Evolutionary conservation across 2,329 filamentous ascomycete genomes (phyloP).

Genomic region (Epichloe sibirici): DNA sequence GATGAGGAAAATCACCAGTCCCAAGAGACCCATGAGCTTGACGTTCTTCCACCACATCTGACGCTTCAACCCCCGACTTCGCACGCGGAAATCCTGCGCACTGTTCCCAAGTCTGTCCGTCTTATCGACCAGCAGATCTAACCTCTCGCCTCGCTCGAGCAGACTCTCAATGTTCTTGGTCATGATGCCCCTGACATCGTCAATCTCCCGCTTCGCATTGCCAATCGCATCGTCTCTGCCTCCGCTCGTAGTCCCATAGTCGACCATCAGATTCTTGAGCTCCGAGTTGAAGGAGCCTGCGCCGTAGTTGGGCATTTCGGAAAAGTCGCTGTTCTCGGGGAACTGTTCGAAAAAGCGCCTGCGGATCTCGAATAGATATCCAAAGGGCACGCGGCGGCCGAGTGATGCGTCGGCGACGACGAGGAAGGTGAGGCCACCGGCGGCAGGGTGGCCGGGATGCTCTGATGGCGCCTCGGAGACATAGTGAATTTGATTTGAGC

Average conservation of each 20-base stretch:
- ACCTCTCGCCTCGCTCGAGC: slow-evolving; percentile 80
- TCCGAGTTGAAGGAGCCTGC: slow-evolving; percentile 76
- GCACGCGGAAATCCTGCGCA: slow-evolving; percentile 79
- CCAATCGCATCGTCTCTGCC: slow-evolving; percentile 70
- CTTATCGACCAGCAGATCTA: slow-evolving; percentile 91
- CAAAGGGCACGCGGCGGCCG: slow-evolving; percentile 82
- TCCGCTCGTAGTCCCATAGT: slow-evolving; percentile 67
- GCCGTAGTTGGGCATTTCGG: slow-evolving; percentile 74
- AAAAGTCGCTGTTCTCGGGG: slow-evolving; percentile 56
- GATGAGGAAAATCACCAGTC: slow-evolving; percentile 52
- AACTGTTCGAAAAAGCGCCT: slow-evolving; percentile 71
- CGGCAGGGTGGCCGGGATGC: slow-evolving; percentile 43
- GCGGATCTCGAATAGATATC: slow-evolving; percentile 83
- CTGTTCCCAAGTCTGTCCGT: slow-evolving; percentile 83
- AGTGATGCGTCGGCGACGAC: slow-evolving; percentile 74
- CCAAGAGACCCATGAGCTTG: slow-evolving; percentile 75
- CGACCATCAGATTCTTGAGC: slow-evolving; percentile 66
- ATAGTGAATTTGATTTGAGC: slow-evolving; percentile 89
- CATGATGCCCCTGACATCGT: slow-evolving; percentile 87
- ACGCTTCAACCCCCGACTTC: slow-evolving; percentile 74
- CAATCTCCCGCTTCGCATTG: slow-evolving; percentile 80
- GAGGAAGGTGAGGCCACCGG: slow-evolving; percentile 81
- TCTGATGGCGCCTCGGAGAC: slow-evolving; percentile 70
- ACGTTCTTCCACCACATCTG: slow-evolving; percentile 99
- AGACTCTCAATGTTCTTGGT: slow-evolving; percentile 88